These are phyloP conservation scores for Coemansia sp. DNA, from an alignment of 192 early-diverging fungal genomes.

Conservation along the genomic window DNA sequence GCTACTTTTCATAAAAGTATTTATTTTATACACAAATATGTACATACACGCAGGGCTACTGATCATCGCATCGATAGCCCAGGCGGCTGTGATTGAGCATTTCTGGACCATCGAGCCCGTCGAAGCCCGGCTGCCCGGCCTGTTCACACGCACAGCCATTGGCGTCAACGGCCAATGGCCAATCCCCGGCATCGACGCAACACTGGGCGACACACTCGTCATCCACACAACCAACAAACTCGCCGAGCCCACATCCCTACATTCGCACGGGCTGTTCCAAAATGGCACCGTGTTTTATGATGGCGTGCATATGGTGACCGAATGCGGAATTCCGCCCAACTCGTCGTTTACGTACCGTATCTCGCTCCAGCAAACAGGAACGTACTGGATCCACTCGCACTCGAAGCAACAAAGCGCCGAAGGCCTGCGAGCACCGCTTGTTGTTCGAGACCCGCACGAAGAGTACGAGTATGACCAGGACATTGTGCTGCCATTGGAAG, in stretches of 20 bases:
- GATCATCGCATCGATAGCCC: neutral
- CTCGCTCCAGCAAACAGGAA: constrained; percentile 65
- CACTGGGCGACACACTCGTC: constrained; percentile 30
- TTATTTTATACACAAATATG: neutral
- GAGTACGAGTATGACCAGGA: constrained; percentile 67
- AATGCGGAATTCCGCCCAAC: constrained; percentile 70
- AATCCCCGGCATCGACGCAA: constrained; percentile 44
- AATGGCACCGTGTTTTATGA: constrained; percentile 71
- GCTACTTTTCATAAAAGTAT: too few relatives aligned
- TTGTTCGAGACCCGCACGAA: constrained; percentile 58
- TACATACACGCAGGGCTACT: neutral
- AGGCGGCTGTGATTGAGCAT: constrained; percentile 37
- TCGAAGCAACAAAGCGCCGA: constrained; percentile 71
- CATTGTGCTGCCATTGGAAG: constrained; percentile 61
- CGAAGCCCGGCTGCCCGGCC: constrained; percentile 57
- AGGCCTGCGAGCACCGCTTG: constrained; percentile 67
- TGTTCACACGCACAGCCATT: constrained; percentile 61
- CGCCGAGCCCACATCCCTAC: constrained; percentile 62
- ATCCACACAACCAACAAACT: constrained; percentile 57
- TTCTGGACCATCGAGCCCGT: constrained; percentile 65
- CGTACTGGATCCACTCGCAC: constrained; percentile 83
- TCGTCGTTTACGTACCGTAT: constrained; percentile 68
- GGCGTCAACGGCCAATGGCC: constrained; percentile 67
- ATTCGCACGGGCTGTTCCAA: constrained; percentile 77
- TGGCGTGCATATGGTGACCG: constrained; percentile 64